Evolutionary conservation across 2,329 filamentous ascomycete species (phyloP).

Genomic region (Cordyceps cateniannulata): DNA sequence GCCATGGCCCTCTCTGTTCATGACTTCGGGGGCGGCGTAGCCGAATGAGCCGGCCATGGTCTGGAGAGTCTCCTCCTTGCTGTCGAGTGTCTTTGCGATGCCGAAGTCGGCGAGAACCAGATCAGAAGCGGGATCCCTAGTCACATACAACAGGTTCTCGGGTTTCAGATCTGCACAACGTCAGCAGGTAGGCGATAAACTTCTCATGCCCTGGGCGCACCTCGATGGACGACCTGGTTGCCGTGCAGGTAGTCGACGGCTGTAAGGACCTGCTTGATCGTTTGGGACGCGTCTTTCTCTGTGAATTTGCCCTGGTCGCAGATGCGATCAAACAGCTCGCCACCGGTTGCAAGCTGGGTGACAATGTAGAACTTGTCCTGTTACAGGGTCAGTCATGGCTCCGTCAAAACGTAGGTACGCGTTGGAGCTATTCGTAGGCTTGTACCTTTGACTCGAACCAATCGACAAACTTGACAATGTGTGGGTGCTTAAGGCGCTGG

Average conservation of each 20-base stretch:
- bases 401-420: neutral
- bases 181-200: neutral
- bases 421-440: neutral
- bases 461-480: constrained; percentile 96
- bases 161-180: constrained; percentile 76
- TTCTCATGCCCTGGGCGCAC: constrained; percentile 35
- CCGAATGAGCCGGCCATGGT: constrained; percentile 99
- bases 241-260: constrained; percentile 92
- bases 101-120: constrained; percentile 95
- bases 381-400: constrained; percentile 1
- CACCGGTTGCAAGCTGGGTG: constrained; percentile 89
- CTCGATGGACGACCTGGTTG: constrained; percentile 93
- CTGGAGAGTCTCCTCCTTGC: constrained; percentile 82
- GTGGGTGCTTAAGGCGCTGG: constrained; percentile 81
- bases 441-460: constrained; percentile 97
- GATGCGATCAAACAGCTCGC: constrained; percentile 95
- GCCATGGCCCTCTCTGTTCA: constrained; percentile 95
- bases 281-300: constrained; percentile 94
- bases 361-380: constrained; percentile 99
- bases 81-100: constrained; percentile 96
- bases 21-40: constrained; percentile 95
- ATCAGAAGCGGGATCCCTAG: constrained; percentile 66
- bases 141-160: constrained; percentile 93
- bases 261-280: constrained; percentile 86
- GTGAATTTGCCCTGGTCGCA: constrained; percentile 98